These are phyloP conservation scores for Phytophthora meadii DNA, from an alignment of 352 stramenopile genomes.

Conservation along the genomic window DNA sequence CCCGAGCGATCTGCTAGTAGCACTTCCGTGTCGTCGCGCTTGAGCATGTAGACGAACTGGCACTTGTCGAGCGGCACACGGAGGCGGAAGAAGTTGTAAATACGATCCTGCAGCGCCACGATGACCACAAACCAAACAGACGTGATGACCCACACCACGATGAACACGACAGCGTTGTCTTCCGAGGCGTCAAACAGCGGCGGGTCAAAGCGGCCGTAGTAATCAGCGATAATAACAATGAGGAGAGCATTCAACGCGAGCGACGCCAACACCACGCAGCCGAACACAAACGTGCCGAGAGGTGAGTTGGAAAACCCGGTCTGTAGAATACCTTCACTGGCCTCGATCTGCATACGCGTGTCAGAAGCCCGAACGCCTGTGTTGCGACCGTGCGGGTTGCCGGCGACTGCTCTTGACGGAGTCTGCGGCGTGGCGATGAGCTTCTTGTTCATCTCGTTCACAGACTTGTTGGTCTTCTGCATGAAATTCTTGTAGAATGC, in stretches of 20 bases:
- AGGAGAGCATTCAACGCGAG: conserved; percentile 29
- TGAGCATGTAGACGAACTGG: conserved; percentile 45
- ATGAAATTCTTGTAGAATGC: conserved; percentile 29
- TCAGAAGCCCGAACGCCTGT: conserved; percentile 18
- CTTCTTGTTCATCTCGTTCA: conserved; percentile 43
- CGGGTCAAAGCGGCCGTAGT: conserved; percentile 41
- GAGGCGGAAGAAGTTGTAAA: conserved; percentile 46
- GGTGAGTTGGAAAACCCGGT: conserved; percentile 32
- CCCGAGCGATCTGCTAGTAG: conserved; percentile 35
- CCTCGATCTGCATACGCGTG: conserved; percentile 12
- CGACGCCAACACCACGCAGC: conserved; percentile 24
- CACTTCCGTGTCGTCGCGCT: conserved; percentile 38
- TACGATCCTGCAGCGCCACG: conserved; percentile 21
- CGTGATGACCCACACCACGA: conserved; percentile 41
- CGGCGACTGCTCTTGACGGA: conserved; percentile 21
- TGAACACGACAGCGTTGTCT: conserved; percentile 37
- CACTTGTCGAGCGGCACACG: conserved; percentile 30
- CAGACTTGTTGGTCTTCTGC: conserved; percentile 27
- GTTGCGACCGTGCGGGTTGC: conserved; percentile 11
- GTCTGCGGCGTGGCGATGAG: conserved; percentile 26
- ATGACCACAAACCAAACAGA: conserved; percentile 37
- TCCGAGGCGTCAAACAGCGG: conserved; percentile 32
- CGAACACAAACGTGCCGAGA: conserved; percentile 25
- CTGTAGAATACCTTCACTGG: conserved; percentile 20
- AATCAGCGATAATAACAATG: conserved; percentile 45